These are phyloP conservation scores for Allantophomopsis cytisporea DNA, from an alignment of 2,329 filamentous ascomycete genomes.

Conservation along the genomic window DNA sequence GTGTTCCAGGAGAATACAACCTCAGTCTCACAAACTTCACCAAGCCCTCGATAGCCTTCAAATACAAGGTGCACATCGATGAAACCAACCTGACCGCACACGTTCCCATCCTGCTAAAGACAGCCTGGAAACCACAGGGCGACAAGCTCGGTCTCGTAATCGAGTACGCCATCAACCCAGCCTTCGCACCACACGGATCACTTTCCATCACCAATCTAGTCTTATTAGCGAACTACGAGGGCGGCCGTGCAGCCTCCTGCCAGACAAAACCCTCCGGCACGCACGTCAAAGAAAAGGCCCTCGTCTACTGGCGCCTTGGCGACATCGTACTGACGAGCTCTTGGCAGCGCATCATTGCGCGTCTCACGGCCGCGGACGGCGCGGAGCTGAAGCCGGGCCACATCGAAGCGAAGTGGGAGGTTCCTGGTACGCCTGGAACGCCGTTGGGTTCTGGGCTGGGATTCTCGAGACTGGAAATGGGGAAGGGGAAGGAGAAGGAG, in stretches of 20 bases:
- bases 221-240: conserved; percentile 59
- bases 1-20: conserved; percentile 66
- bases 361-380: conserved; percentile 61
- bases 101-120: conserved; percentile 47
- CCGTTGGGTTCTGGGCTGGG: conserved; percentile 50
- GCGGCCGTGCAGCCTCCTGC: conserved; percentile 47
- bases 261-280: conserved; percentile 72
- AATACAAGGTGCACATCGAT: conserved; percentile 75
- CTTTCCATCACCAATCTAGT: conserved; percentile 62
- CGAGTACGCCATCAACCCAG: conserved; percentile 72
- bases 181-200: conserved; percentile 22
- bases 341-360: conserved; percentile 66
- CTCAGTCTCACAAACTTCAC: conserved; percentile 60
- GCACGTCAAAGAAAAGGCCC: conserved; percentile 61
- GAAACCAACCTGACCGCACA: conserved; percentile 35
- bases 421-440: conserved; percentile 19
- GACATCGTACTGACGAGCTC: conserved; percentile 55
- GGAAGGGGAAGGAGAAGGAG: conserved; percentile 31
- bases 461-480: conserved; percentile 38
- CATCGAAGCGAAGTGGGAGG: conserved; percentile 76
- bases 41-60: conserved; percentile 72
- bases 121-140: conserved; percentile 67
- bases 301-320: conserved; percentile 71
- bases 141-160: conserved; percentile 79
- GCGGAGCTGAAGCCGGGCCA: conserved; percentile 58